Evolutionary conservation across 163 green algal species (phyloP).

Genomic region (Chlamydomonas reinhardtii): DNA sequence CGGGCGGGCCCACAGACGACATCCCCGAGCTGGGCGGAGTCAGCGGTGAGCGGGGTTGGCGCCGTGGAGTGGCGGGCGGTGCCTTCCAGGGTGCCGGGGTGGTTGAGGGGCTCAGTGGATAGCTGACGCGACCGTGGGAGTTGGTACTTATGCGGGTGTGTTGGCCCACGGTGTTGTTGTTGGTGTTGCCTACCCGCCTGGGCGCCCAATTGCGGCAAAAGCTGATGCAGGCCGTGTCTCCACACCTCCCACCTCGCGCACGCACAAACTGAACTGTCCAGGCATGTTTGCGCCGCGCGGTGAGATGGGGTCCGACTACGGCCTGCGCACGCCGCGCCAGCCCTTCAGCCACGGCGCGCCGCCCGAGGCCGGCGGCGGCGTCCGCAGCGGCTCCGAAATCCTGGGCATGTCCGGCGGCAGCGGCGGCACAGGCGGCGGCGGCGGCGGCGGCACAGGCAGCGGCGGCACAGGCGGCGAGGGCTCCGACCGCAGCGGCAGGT

Average conservation of each 20-base stretch:
- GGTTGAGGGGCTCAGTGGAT: no score
- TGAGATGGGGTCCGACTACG: conserved; percentile 36
- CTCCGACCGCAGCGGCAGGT: not conserved
- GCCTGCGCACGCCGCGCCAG: conserved; percentile 13
- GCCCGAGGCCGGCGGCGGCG: not conserved
- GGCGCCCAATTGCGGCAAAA: no score
- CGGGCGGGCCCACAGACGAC: conserved; percentile 31
- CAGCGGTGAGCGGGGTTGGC: not conserved
- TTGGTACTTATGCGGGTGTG: no score
- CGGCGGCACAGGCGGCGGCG: not conserved
- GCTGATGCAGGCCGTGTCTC: no score
- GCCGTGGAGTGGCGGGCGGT: no score
- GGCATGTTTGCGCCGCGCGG: conserved; percentile 14
- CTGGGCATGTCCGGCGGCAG: not conserved
- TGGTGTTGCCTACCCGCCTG: no score
- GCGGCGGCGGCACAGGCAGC: no score
- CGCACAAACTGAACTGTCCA: no score
- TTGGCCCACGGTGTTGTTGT: no score
- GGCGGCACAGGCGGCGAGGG: not conserved
- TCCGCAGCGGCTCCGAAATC: not conserved
- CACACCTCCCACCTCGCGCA: no score
- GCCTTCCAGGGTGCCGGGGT: no score
- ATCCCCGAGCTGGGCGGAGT: conserved; percentile 42
- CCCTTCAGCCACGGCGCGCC: not conserved
- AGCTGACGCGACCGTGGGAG: no score